Base-by-base conservation (phyloP, 176 grass and related monocot genomes). In the Paspalum notatum region DNA sequence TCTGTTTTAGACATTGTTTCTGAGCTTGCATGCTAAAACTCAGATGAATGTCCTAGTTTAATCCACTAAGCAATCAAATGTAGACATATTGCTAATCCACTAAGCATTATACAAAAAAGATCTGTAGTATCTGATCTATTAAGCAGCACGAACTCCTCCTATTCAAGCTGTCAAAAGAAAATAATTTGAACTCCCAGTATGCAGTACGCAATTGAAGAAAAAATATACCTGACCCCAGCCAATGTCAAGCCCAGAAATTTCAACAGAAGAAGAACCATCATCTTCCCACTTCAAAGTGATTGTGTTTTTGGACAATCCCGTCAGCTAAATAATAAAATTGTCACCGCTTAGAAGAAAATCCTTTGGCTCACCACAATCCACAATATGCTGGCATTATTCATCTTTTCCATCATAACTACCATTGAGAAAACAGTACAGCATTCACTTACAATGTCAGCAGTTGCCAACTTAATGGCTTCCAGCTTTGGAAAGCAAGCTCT, bases 161-260 rank as follows among this genome's bases (percentile, higher is more conserved):
- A 16, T 25, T 65, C 49, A 42, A 25, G 2, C 22, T 52, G 53
- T 20, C 58, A 22, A 66, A n/a, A 42, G 21, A 21, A 24, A 52
- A 66, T 24, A 50, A 15, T 72, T 68, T 37, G 45, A 78, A 56
- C 26, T 60, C 11, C 9, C 16, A 21, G 63, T 51, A 40, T 57
- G 69, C 46, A 72, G 38, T 48, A 3, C 52, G 77, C 68, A 47
- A 38, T 45, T 83, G 44, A n/a, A 83, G 55, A 45, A 72, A 61
- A 87, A 84, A 44, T 9, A 54, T 93, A 99, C 96, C 91, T 95
- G 88, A 12, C 90, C 93, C 96, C 96, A 99, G 76, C 96, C 93
- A 62, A 99, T 88, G 68, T 99, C 96, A 42, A 99, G 90, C 48
- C 96, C 96, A 75, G 96, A 99, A 76, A 99, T 81, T 93, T 99